Evolutionary conservation across 2,329 filamentous ascomycete species (phyloP), one percentile per base, ranked within the genome.

Genomic region (Epicoccum nigrum): DNA sequence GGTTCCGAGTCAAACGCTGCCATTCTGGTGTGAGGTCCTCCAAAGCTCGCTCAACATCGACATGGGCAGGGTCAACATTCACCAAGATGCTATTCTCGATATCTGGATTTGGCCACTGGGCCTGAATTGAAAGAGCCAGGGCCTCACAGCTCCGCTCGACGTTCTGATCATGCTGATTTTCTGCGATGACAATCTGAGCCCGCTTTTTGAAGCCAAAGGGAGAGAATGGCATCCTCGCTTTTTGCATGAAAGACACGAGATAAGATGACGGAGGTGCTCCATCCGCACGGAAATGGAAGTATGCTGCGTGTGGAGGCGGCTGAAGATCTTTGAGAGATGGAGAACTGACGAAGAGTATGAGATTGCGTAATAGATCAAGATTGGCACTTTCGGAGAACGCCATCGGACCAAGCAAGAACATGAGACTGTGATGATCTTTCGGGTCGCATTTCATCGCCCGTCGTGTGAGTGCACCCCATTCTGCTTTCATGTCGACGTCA

Each of bases 1-100:
- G 53, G 35, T 85, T 85, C 4, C 76, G 70, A n/a, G 72, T 76
- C 0, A 82, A 58, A 0, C 77, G 74, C 4, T 66, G 54, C 81
- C 81, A 85, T 42, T 82, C 77, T 0, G 73, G 73, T 0, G 59
- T 55, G 12, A 85, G 62, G 0, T 63, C 58, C 0, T 69, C 56
- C 1, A 82, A 30, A 3, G 79, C 80, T 9, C 65, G 53, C 0
- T 54, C 30, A 2, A 81, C 51, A 0, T 64, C 37, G 0, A 85
- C 21, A 2, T 75, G 38, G 5, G 33, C 33, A 4, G 45, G 16
- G 3, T 72, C 60, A 2, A 64, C 42, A 1, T 66, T 54, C 2
- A 54, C 40, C 7, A 79, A 63, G 0, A 61, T 57, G 0, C 63
- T 54, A 0, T 72, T 15, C 0, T 62, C 65, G 1, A 77, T 75